A percentile compares a stretch with the other conserved stretches of the same genome.
Evolutionary conservation across 2,329 filamentous ascomycete genomes (phyloP).

Genomic region (Trichoderma koningiopsis): DNA sequence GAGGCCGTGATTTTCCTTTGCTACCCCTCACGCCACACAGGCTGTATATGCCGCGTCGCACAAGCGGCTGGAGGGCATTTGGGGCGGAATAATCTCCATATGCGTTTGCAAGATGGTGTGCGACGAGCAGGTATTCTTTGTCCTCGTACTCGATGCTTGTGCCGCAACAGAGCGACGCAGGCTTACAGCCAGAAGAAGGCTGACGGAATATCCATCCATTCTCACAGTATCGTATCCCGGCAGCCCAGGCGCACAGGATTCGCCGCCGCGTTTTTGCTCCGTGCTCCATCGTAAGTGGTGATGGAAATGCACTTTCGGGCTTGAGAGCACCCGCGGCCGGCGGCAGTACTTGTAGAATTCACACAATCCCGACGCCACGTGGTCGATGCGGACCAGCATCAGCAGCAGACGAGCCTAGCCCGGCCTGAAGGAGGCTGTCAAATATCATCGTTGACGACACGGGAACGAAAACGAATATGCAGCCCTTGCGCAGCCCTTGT

Average conservation of each 20-base stretch:
- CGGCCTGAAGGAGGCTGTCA: not conserved
- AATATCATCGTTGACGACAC: not conserved
- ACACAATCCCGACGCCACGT: constrained; percentile 14
- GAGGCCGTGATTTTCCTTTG: constrained; percentile 1
- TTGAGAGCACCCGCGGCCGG: not conserved
- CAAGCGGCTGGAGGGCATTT: not conserved
- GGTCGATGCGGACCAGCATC: constrained; percentile 11
- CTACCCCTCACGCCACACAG: constrained; percentile 2
- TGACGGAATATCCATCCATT: not conserved
- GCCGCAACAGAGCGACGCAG: not conserved
- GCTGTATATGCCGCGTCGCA: constrained; percentile 4
- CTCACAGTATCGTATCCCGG: not conserved
- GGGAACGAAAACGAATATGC: constrained; percentile 15
- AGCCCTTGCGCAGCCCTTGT: not conserved
- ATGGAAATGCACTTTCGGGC: not conserved
- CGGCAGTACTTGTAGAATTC: not conserved
- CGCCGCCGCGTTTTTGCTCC: not conserved
- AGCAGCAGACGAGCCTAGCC: not conserved
- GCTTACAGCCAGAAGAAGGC: not conserved
- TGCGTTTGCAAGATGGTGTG: constrained; percentile 1
- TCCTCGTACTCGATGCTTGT: not conserved
- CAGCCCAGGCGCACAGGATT: not conserved
- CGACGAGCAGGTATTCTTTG: not conserved
- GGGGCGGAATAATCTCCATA: not conserved
- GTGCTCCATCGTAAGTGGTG: not conserved